Evolutionary conservation across 805 yeast genomes (phyloP).

Genomic region (Kodamaea sagamina): DNA sequence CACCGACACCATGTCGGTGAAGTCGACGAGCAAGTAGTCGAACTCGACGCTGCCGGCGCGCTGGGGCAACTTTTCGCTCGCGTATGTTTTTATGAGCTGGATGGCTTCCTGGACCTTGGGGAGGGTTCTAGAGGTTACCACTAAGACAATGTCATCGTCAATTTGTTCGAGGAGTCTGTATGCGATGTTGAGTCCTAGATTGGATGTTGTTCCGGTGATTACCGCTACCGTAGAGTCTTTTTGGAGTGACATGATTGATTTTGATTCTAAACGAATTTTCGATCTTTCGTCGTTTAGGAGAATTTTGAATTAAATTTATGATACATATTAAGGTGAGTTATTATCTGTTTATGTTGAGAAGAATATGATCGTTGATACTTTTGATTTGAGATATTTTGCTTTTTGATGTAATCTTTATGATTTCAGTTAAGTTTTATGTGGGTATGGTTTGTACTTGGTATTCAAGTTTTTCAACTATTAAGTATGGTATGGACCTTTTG

Average conservation of each 20-base stretch:
- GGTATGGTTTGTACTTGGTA: no score
- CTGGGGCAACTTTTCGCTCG: conserved; percentile 23
- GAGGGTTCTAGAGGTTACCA: conserved; percentile 87
- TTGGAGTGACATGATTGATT: conserved; percentile 16
- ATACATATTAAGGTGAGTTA: no score
- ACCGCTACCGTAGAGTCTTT: conserved; percentile 36
- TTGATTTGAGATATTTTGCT: no score
- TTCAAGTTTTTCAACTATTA: no score
- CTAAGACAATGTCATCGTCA: conserved; percentile 63
- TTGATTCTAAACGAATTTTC: background rate
- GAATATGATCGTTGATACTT: no score
- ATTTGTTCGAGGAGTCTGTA: conserved; percentile 68
- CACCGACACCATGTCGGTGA: conserved; percentile 84
- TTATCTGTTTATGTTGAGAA: no score
- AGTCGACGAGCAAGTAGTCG: conserved; percentile 89
- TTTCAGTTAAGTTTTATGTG: no score
- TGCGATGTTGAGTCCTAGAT: conserved; percentile 84
- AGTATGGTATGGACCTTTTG: no score
- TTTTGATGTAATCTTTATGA: no score
- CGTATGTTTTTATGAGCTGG: conserved; percentile 42
- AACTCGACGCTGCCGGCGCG: conserved; percentile 68
- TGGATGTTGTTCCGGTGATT: conserved; percentile 50
- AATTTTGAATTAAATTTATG: no score
- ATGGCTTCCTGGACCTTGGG: conserved; percentile 82
- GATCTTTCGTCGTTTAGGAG: no score